These are phyloP conservation scores for Aspergillus neotritici DNA, from an alignment of 2,329 filamentous ascomycete genomes.

Conservation along the genomic window DNA sequence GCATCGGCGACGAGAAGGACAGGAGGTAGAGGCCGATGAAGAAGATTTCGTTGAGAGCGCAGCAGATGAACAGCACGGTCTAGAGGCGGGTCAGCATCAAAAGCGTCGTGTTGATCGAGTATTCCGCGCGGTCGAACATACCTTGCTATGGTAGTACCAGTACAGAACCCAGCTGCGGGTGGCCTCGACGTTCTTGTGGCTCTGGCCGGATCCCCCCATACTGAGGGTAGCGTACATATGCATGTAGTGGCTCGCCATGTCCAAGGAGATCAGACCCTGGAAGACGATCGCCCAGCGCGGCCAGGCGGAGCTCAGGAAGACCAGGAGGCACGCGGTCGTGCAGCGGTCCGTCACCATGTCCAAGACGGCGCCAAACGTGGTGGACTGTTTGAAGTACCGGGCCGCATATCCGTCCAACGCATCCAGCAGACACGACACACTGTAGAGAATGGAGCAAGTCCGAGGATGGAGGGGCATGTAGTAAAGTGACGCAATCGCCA, in stretches of 20 bases:
- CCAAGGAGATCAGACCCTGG: conserved; percentile 85
- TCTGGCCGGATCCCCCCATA: conserved; percentile 71
- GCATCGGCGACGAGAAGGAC: conserved; percentile 85
- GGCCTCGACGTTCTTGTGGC: conserved; percentile 92
- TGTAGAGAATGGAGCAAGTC: conserved; percentile 81
- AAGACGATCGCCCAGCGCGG: conserved; percentile 91
- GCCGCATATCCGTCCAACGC: conserved; percentile 94
- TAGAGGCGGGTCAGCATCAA: conserved; percentile 36
- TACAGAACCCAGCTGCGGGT: conserved; percentile 84
- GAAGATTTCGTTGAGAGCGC: conserved; percentile 87
- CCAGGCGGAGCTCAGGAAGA: conserved; percentile 91
- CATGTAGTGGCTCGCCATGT: conserved; percentile 95
- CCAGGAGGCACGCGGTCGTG: conserved; percentile 88
- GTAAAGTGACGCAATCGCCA: conserved; percentile 87
- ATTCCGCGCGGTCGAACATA: conserved; percentile 41
- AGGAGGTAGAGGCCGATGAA: conserved; percentile 98
- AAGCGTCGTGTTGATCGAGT: background rate
- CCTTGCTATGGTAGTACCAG: conserved; percentile 96
- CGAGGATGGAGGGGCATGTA: conserved; percentile 99
- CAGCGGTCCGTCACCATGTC: conserved; percentile 99
- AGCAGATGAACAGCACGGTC: conserved; percentile 87
- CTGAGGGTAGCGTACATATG: conserved; percentile 96
- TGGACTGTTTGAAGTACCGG: conserved; percentile 79
- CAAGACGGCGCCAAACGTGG: conserved; percentile 89
- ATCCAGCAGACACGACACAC: conserved; percentile 88